phyloP scores from a whole-genome alignment of 2,329 filamentous ascomycete species.

The Curvularia spicifera region DNA sequence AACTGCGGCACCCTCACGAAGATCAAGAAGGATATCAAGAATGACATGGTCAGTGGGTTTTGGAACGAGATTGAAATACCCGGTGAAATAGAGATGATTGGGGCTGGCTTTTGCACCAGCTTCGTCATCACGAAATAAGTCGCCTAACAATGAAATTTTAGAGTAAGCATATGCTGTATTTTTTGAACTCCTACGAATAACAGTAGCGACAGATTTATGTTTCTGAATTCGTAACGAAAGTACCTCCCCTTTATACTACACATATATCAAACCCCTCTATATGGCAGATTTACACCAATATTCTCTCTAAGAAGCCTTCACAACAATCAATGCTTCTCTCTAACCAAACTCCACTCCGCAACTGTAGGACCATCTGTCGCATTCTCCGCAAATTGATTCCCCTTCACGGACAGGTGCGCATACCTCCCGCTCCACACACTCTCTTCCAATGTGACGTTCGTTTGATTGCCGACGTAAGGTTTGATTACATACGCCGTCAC shows the following conservation, averaged over 20 bases:
- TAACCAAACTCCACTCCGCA: constrained; percentile 58
- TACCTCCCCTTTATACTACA: background rate
- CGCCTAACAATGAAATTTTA: background rate
- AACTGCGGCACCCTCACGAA: constrained; percentile 72
- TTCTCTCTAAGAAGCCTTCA: background rate
- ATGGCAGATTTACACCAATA: background rate
- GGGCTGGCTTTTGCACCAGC: constrained; percentile 39
- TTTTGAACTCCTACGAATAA: background rate
- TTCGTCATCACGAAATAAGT: constrained; percentile 30
- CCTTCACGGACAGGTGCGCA: constrained; percentile 57
- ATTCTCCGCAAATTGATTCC: constrained; percentile 51
- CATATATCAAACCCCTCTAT: background rate
- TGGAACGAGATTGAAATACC: constrained; percentile 40
- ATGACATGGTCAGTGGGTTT: constrained; percentile 39
- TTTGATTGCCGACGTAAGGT: constrained; percentile 54
- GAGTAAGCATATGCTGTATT: background rate
- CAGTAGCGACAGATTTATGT: background rate
- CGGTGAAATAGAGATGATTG: constrained; percentile 30
- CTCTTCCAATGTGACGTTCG: constrained; percentile 50
- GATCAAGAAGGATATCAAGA: constrained; percentile 22
- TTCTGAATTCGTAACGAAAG: background rate
- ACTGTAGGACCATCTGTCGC: constrained; percentile 57
- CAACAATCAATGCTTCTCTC: constrained; percentile 13
- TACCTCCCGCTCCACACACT: constrained; percentile 54
- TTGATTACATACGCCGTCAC: constrained; percentile 45